These are phyloP conservation scores for Termitomyces sp. DNA, from an alignment of 768 basidiomycete genomes.

Conservation along the genomic window DNA sequence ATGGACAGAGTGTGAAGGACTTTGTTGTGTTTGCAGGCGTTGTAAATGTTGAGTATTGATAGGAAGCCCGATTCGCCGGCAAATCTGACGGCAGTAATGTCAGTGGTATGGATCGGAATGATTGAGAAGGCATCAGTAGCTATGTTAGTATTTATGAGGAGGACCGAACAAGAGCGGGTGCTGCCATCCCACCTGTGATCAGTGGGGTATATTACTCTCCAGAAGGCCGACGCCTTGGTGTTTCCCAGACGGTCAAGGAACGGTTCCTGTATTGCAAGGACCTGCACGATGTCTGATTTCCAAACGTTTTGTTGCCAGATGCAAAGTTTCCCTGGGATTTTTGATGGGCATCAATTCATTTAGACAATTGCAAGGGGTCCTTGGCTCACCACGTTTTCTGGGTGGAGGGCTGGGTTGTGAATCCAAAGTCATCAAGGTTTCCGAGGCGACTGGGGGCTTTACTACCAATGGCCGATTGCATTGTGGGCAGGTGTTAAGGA, in stretches of 20 bases:
- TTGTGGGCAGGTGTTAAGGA: too few species aligned
- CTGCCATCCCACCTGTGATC: not conserved
- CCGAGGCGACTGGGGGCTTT: too few species aligned
- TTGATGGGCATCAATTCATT: too few species aligned
- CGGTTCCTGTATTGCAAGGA: too few species aligned
- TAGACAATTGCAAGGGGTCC: too few species aligned
- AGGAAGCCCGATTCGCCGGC: not conserved
- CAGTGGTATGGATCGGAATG: not conserved
- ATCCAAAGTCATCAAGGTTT: too few species aligned
- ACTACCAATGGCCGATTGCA: too few species aligned
- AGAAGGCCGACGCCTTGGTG: slow-evolving; percentile 8
- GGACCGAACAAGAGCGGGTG: not conserved
- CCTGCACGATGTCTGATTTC: too few species aligned
- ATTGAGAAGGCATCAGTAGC: not conserved
- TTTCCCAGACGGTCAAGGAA: slow-evolving; percentile 17
- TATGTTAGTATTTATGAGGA: slow-evolving; percentile 10
- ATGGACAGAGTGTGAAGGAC: not conserved
- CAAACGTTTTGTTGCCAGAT: too few species aligned
- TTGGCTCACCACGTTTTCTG: too few species aligned
- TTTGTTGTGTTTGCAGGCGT: slow-evolving; percentile 6
- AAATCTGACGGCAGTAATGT: not conserved
- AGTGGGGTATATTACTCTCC: slow-evolving; percentile 4
- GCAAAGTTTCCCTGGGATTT: too few species aligned
- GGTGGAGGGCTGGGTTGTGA: too few species aligned
- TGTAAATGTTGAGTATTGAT: slow-evolving; percentile 4